Conservation (phyloP, 2,329 filamentous ascomycete species). For the Exophiala aquamarina region DNA sequence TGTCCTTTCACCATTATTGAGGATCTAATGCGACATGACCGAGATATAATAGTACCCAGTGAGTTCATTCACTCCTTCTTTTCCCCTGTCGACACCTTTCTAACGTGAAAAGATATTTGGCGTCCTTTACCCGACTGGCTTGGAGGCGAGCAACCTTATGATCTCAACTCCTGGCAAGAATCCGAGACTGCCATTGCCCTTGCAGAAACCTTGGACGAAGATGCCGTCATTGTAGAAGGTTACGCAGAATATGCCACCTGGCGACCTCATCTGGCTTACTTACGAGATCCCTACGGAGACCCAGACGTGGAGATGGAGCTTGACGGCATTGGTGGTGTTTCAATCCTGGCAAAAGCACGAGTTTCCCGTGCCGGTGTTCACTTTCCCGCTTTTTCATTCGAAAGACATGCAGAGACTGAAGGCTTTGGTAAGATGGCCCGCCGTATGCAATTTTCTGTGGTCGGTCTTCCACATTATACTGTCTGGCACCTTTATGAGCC, state of each 20-base stretch:
- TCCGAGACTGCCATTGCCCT: constrained; percentile 93
- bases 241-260: constrained; percentile 99
- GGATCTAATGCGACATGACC: constrained; percentile 97
- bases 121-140: constrained; percentile 98
- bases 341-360: constrained; percentile 91
- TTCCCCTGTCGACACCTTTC: background rate
- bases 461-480: constrained; percentile 94
- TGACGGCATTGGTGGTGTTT: constrained; percentile 88
- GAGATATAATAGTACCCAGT: constrained; percentile 98
- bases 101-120: constrained; percentile 77
- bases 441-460: constrained; percentile 91
- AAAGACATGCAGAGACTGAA: constrained; percentile 98
- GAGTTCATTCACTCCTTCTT: constrained; percentile 46
- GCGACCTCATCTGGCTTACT: constrained; percentile 93
- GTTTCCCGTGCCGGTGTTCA: constrained; percentile 95
- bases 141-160: constrained; percentile 95
- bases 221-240: constrained; percentile 97
- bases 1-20: constrained; percentile 95
- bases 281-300: constrained; percentile 94
- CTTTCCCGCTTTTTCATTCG: constrained; percentile 97
- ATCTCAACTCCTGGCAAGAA: constrained; percentile 98
- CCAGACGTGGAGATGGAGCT: constrained; percentile 99
- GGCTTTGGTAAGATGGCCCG: constrained; percentile 99
- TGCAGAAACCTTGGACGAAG: constrained; percentile 92
- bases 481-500: constrained; percentile 99